phyloP scores from a whole-genome alignment of 306 rosid species.

The Pterocarpus macrocarpus region DNA sequence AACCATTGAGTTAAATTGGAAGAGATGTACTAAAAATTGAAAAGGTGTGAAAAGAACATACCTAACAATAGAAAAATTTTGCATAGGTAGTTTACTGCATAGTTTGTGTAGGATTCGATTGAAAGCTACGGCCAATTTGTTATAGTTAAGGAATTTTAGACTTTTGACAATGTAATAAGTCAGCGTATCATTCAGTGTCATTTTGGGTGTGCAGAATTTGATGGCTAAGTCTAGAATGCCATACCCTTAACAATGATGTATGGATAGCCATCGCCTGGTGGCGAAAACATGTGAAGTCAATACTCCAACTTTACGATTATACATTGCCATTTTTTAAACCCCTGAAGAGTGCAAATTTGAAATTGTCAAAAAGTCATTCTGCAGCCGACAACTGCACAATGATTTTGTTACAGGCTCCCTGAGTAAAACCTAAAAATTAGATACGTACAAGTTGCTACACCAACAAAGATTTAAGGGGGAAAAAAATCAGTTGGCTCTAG shows the following conservation, averaged over 20 bases:
- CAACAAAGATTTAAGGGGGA: background rate
- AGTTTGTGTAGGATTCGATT: too few relatives aligned
- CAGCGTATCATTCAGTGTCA: too few relatives aligned
- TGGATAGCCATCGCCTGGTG: too few relatives aligned
- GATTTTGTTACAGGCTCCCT: background rate
- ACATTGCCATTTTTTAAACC: too few relatives aligned
- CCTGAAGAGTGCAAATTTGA: background rate
- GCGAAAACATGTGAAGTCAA: too few relatives aligned
- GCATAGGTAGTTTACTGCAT: too few relatives aligned
- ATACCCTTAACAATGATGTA: background rate
- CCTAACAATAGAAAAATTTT: too few relatives aligned
- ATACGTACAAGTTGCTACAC: background rate
- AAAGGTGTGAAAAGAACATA: background rate
- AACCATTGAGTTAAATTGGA: background rate
- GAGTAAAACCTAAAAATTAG: background rate
- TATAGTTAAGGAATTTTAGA: too few relatives aligned
- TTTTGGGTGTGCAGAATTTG: background rate
- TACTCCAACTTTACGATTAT: too few relatives aligned
- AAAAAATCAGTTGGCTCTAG: too few relatives aligned
- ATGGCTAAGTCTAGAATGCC: background rate
- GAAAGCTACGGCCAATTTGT: too few relatives aligned
- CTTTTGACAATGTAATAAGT: too few relatives aligned
- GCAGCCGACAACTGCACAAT: background rate
- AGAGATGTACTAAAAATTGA: background rate
- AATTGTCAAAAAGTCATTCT: background rate